phyloP scores from a whole-genome alignment of 2,329 filamentous ascomycete genomes.

The Pestalotiopsis sp. region DNA sequence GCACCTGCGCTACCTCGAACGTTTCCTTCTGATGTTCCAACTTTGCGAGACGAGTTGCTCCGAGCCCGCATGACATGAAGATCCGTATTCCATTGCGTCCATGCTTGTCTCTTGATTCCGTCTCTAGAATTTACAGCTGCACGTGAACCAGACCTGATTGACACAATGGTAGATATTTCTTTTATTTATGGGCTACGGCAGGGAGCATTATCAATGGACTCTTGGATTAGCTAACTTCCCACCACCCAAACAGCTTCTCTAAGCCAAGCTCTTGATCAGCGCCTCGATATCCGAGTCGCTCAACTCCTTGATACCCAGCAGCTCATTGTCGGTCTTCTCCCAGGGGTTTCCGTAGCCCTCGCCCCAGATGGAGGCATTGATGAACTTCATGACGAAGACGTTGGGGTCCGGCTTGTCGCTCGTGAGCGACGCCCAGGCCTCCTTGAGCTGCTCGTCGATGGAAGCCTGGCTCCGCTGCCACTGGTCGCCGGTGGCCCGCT shows the following conservation, averaged over 20 bases:
- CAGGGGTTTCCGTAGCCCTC: slow-evolving; percentile 33
- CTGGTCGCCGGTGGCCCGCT: neutral
- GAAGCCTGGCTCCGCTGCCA: slow-evolving; percentile 27
- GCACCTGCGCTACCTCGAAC: too few species aligned
- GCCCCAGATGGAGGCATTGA: slow-evolving; percentile 33
- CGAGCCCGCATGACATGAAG: too few species aligned
- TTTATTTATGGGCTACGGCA: neutral
- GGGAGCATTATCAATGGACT: neutral
- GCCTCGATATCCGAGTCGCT: slow-evolving; percentile 35
- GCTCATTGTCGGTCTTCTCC: slow-evolving; percentile 36
- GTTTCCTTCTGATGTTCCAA: too few species aligned
- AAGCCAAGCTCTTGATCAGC: slow-evolving; percentile 22
- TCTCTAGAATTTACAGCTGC: neutral
- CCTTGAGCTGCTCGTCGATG: slow-evolving; percentile 29
- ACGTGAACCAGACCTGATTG: neutral
- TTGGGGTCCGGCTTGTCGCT: slow-evolving; percentile 27
- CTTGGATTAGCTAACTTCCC: neutral
- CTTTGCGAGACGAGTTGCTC: too few species aligned
- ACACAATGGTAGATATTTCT: neutral
- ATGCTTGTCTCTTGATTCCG: neutral
- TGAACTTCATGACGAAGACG: slow-evolving; percentile 29
- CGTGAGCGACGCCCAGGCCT: slow-evolving; percentile 32
- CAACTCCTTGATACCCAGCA: slow-evolving; percentile 37
- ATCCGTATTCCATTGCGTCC: neutral
- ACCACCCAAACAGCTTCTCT: neutral